phyloP scores from a whole-genome alignment of 805 yeast genomes.

The Grigorovia humatica region DNA sequence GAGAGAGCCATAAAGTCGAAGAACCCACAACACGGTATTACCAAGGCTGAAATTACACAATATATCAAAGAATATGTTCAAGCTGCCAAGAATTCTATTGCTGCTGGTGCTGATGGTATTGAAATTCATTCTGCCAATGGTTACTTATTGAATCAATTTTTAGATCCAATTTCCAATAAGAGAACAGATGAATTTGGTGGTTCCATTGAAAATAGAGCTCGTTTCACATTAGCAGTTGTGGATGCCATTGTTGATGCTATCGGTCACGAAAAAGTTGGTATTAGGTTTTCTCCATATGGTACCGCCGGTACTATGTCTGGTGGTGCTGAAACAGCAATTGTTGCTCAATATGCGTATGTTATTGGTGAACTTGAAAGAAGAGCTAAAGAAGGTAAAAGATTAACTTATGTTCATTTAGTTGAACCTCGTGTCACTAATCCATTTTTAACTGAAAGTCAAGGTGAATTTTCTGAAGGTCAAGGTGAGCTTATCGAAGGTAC shows the following conservation, averaged over 20 bases:
- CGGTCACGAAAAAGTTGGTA: conserved; percentile 41
- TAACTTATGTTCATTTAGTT: conserved; percentile 35
- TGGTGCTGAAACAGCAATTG: conserved; percentile 23
- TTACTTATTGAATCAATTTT: conserved; percentile 46
- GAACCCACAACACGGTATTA: conserved; percentile 25
- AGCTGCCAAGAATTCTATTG: conserved; percentile 34
- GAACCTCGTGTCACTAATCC: conserved; percentile 35
- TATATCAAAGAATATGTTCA: conserved; percentile 33
- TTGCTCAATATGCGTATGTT: conserved; percentile 34
- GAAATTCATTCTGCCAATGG: conserved; percentile 66
- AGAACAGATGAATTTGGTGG: conserved; percentile 49
- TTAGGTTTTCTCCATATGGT: conserved; percentile 41
- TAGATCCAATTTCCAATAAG: conserved; percentile 36
- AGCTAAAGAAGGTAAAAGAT: conserved; percentile 28
- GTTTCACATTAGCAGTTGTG: conserved; percentile 38
- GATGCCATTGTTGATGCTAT: conserved; percentile 41
- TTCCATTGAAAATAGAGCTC: conserved; percentile 38
- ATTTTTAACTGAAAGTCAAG: conserved; percentile 18
- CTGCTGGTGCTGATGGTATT: conserved; percentile 43
- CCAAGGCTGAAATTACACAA: conserved; percentile 31
- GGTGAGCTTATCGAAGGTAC: conserved; percentile 24
- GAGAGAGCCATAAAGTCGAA: conserved; percentile 26
- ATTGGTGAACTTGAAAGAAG: conserved; percentile 33
- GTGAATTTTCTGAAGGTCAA: conserved; percentile 21
- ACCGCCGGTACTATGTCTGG: conserved; percentile 33